A percentile compares a stretch with the other conserved stretches of the same genome.
Conservation (phyloP, 495 filamentous ascomycete species). For the Annulohypoxylon stygium region DNA sequence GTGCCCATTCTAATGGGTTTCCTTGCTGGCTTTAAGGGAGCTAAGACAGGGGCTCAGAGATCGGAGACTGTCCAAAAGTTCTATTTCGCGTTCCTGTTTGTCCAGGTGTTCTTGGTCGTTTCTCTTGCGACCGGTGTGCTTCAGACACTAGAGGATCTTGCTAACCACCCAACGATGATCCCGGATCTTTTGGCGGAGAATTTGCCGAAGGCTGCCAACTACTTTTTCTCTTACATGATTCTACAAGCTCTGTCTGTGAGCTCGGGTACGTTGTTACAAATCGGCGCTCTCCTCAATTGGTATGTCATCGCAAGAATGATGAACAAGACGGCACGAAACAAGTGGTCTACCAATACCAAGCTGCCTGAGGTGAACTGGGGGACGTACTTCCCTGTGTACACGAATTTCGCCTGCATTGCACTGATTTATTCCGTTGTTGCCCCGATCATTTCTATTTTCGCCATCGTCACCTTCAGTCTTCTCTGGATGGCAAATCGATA, state of each 20-base stretch:
- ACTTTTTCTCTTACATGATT: slow-evolving; percentile 99
- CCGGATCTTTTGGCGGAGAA: slow-evolving; percentile 82
- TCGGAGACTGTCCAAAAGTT: slow-evolving; percentile 89
- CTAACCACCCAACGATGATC: slow-evolving; percentile 68
- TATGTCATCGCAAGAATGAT: slow-evolving; percentile 82
- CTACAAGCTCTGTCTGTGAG: slow-evolving; percentile 91
- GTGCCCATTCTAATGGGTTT: slow-evolving; percentile 80
- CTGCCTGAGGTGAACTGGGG: slow-evolving; percentile 89
- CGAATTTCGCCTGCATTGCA: slow-evolving; percentile 93
- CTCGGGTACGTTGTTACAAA: slow-evolving; percentile 90
- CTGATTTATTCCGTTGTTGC: slow-evolving; percentile 92
- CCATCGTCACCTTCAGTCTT: slow-evolving; percentile 90
- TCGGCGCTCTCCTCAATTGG: slow-evolving; percentile 80
- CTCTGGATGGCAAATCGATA: slow-evolving; percentile 98
- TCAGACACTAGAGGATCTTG: slow-evolving; percentile 71
- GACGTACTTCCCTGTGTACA: slow-evolving; percentile 94
- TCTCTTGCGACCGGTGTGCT: slow-evolving; percentile 87
- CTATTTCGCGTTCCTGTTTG: slow-evolving; percentile 95
- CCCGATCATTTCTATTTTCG: slow-evolving; percentile 92
- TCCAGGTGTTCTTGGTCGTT: slow-evolving; percentile 94
- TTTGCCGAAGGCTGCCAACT: slow-evolving; percentile 90
- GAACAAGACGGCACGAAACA: slow-evolving; percentile 89
- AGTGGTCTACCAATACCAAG: slow-evolving; percentile 86
- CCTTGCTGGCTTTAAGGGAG: slow-evolving; percentile 80
- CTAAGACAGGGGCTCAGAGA: slow-evolving; percentile 83